Conservation (phyloP, 2,329 filamentous ascomycete species). For the Paramyrothecium sp. region DNA sequence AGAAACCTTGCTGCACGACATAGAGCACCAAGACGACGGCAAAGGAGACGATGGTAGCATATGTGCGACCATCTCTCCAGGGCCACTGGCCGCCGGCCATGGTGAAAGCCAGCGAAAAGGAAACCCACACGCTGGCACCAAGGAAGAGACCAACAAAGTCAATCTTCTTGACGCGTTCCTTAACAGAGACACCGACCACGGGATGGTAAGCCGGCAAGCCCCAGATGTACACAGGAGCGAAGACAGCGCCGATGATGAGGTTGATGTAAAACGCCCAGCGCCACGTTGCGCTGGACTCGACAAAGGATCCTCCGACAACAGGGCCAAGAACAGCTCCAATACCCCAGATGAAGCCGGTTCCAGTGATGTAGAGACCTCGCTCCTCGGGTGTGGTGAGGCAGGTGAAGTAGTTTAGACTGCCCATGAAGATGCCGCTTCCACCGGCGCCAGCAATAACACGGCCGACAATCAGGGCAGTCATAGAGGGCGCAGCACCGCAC, state of each 20-base stretch:
- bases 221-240: slow-evolving; percentile 22
- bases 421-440: background rate
- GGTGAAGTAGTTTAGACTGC: background rate
- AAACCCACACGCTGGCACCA: slow-evolving; percentile 33
- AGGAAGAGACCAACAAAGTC: slow-evolving; percentile 43
- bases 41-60: slow-evolving; percentile 42
- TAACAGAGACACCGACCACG: slow-evolving; percentile 6
- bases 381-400: background rate
- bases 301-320: slow-evolving; percentile 41
- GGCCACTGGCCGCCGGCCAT: slow-evolving; percentile 45
- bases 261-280: slow-evolving; percentile 43
- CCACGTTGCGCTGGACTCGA: slow-evolving; percentile 36
- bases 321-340: slow-evolving; percentile 44
- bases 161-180: slow-evolving; percentile 27
- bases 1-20: slow-evolving; percentile 42
- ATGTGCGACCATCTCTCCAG: slow-evolving; percentile 41
- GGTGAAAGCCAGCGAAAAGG: slow-evolving; percentile 42
- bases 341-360: slow-evolving; percentile 35
- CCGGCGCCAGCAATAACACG: background rate
- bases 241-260: slow-evolving; percentile 40
- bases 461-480: slow-evolving; percentile 40
- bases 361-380: background rate
- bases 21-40: slow-evolving; percentile 41
- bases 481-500: slow-evolving; percentile 40
- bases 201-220: slow-evolving; percentile 10